These are phyloP conservation scores for Aspergillus olivimuriae DNA, from an alignment of 495 filamentous ascomycete genomes.

Conservation along the genomic window DNA sequence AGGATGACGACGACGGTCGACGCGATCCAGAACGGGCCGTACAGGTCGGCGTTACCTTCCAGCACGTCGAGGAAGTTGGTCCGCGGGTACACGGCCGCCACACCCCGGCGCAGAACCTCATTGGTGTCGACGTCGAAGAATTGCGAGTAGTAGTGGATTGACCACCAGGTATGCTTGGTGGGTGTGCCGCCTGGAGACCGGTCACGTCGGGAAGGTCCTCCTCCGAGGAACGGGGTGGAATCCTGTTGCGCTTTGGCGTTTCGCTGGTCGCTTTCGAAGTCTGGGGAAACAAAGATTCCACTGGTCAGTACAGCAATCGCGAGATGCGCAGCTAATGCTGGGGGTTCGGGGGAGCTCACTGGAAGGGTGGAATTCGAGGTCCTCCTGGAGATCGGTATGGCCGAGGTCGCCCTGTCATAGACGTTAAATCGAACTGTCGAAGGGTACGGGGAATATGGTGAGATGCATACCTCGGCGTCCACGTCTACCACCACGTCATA, in stretches of 20 bases:
- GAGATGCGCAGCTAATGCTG: not conserved
- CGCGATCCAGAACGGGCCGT: slow-evolving; percentile 96
- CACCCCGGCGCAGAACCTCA: slow-evolving; percentile 75
- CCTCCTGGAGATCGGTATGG: slow-evolving; percentile 95
- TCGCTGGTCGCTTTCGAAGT: slow-evolving; percentile 50
- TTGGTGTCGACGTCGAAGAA: slow-evolving; percentile 97
- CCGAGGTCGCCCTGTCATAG: slow-evolving; percentile 79
- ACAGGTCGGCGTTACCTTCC: slow-evolving; percentile 95
- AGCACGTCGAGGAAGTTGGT: slow-evolving; percentile 93
- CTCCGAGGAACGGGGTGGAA: slow-evolving; percentile 57
- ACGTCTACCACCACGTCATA: slow-evolving; percentile 98
- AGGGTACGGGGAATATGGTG: not conserved
- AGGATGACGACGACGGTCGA: slow-evolving; percentile 94
- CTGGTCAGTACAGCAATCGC: not conserved
- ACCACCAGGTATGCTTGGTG: slow-evolving; percentile 87
- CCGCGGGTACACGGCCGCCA: slow-evolving; percentile 77
- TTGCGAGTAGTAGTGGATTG: slow-evolving; percentile 87
- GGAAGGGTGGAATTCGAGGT: slow-evolving; percentile 97
- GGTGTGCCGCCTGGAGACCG: slow-evolving; percentile 41
- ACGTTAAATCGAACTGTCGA: slow-evolving; percentile 12
- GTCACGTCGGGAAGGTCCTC: slow-evolving; percentile 37
- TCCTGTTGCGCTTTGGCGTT: slow-evolving; percentile 52
- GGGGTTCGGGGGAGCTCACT: slow-evolving; percentile 41
- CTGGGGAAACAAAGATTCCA: slow-evolving; percentile 17
- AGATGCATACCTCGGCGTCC: slow-evolving; percentile 67